Conservation (phyloP, 2,329 filamentous ascomycete genomes). For the Chrysoporthe cubensis region DNA sequence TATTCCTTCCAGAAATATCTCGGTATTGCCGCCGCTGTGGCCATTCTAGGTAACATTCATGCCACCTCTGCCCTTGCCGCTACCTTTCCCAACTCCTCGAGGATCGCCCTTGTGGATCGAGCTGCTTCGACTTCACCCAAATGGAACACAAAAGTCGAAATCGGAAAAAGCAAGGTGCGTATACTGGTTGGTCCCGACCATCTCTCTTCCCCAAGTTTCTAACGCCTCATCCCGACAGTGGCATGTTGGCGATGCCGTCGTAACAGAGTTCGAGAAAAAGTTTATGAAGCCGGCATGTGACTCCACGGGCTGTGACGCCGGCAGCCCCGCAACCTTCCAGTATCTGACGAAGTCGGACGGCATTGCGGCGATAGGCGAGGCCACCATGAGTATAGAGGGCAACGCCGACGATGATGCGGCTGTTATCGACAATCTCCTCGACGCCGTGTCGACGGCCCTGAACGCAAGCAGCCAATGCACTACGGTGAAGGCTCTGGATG, state of each 20-base stretch:
- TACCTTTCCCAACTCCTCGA: not conserved
- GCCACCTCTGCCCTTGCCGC: not conserved
- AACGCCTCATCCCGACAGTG: not conserved
- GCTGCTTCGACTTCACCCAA: not conserved
- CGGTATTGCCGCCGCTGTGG: not conserved
- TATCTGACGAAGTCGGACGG: not conserved
- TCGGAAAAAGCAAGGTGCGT: not conserved
- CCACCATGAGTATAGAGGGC: not conserved
- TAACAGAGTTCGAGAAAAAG: not conserved
- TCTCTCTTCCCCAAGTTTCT: not conserved
- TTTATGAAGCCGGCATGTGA: not conserved
- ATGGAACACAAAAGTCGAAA: not conserved
- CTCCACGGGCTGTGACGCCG: not conserved
- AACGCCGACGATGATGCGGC: not conserved
- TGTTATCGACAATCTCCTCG: constrained; percentile 1
- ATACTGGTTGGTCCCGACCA: not conserved
- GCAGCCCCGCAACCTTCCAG: not conserved
- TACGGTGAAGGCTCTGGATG: not conserved
- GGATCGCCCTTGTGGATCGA: not conserved
- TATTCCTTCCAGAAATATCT: not conserved
- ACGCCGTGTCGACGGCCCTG: not conserved
- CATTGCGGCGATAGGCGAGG: not conserved
- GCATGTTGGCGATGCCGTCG: not conserved
- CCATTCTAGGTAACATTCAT: not conserved
- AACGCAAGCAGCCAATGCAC: not conserved